phyloP scores from a whole-genome alignment of 2,329 filamentous ascomycete genomes.

The Arachnopeziza araneosa region DNA sequence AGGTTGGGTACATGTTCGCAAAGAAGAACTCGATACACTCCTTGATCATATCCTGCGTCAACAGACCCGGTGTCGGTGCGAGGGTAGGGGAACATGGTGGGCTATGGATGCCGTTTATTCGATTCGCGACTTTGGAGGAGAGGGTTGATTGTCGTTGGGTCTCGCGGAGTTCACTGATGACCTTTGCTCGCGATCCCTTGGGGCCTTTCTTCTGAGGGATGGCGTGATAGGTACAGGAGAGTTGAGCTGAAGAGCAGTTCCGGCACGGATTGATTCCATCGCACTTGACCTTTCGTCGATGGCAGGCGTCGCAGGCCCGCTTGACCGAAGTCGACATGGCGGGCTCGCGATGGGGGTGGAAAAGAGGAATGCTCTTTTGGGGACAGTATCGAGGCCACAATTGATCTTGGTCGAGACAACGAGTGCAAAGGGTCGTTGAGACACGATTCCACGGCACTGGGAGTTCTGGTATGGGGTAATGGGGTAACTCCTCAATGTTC shows the following conservation, averaged over 20 bases:
- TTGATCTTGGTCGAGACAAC: background rate
- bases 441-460: background rate
- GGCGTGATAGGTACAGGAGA: constrained; percentile 68
- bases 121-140: constrained; percentile 54
- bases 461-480: constrained; percentile 9
- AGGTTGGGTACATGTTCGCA: constrained; percentile 56
- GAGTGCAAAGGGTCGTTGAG: background rate
- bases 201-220: constrained; percentile 73
- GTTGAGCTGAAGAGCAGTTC: constrained; percentile 61
- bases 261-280: constrained; percentile 65
- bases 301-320: constrained; percentile 66
- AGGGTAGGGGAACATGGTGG: constrained; percentile 43
- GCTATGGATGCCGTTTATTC: constrained; percentile 49
- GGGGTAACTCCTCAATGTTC: background rate
- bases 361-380: background rate
- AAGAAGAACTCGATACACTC: constrained; percentile 65
- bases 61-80: constrained; percentile 52
- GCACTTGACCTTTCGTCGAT: constrained; percentile 70
- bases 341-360: constrained; percentile 4
- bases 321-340: constrained; percentile 36
- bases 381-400: background rate
- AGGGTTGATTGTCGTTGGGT: constrained; percentile 62
- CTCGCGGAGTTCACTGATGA: constrained; percentile 67
- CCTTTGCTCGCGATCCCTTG: constrained; percentile 68
- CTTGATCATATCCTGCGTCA: constrained; percentile 59